Evolutionary conservation across 2,329 filamentous ascomycete species (phyloP).

Genomic region (Aspergillus pseudoglaucus): DNA sequence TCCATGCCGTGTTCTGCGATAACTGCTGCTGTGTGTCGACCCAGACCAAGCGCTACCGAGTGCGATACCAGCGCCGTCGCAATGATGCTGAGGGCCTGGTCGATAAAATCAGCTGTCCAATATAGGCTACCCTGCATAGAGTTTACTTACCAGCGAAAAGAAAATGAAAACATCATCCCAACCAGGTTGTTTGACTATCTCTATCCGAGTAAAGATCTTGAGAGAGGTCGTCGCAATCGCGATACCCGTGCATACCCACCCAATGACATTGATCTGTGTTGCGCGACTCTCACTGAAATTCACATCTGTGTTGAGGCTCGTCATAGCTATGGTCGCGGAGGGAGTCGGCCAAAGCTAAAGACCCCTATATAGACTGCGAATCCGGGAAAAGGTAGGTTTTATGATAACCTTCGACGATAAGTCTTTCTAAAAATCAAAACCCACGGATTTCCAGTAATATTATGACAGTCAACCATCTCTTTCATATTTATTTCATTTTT

Average conservation of each 20-base stretch:
- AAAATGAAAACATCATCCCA: conserved; percentile 28
- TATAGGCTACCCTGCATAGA: neutral
- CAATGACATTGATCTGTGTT: conserved; percentile 14
- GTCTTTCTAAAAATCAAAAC: too few species aligned
- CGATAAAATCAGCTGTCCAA: neutral
- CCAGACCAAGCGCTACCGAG: conserved; percentile 18
- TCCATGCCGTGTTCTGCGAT: conserved; percentile 17
- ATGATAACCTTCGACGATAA: too few species aligned
- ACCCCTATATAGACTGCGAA: too few species aligned
- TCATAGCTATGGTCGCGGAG: neutral
- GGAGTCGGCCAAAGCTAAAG: too few species aligned
- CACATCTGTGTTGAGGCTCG: conserved; percentile 9
- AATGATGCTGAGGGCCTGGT: conserved; percentile 20
- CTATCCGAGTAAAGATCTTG: conserved; percentile 16
- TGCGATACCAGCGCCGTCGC: conserved; percentile 20
- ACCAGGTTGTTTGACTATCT: conserved; percentile 12
- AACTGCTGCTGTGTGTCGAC: conserved; percentile 20
- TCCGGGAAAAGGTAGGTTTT: too few species aligned
- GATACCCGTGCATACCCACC: conserved; percentile 19
- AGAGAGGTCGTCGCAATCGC: conserved; percentile 13
- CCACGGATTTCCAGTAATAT: too few species aligned
- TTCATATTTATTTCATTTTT: too few species aligned
- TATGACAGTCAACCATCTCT: too few species aligned
- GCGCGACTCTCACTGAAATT: conserved; percentile 15
- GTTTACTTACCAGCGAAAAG: conserved; percentile 16